Evolutionary conservation across 306 rosid species (phyloP), one percentile per base, ranked within the genome.

Genomic region (Urtica urens): DNA sequence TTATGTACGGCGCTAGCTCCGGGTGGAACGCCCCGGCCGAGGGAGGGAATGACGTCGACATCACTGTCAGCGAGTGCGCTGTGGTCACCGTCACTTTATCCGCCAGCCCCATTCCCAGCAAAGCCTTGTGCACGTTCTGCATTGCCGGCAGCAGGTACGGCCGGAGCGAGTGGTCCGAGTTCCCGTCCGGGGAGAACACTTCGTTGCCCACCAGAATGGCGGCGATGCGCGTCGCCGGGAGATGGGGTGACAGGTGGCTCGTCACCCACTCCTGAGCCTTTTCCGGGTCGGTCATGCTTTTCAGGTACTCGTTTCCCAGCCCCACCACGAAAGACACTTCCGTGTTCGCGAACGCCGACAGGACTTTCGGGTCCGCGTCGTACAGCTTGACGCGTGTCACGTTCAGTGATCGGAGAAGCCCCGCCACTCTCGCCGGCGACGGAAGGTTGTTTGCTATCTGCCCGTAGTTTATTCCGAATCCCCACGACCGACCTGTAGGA

Each of bases 321-420:
- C 88, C 94, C 46, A 87, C 50, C 18, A 78, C 68, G 59, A 87
- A 83, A 2, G 84, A 81, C 0, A 83, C 86, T 23, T 71, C 41
- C 12, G 93, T 62, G 22, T 72, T 31, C 6, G 96, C 52, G 67
- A 87, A 87, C 51, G 94, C 83, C 1, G 3, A 28, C 2, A 87
- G 83, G 23, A 87, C 96, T 41, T 78, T 76, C 6, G 96, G 93
- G 50, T 87, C 96, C 17, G 94, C 86, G 38, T 87, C 96, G 60
- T 87, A 87, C 55, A 87, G 81, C 60, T 87, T 87, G 27, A 87
- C 75, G 58, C 81, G 72, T 8, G 64, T 80, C 20, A 83, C 69
- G 43, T 78, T 87, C 33, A 83, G 67, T 6, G 83, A 66, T 29
- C 58, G 61, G 64, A 87, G 72, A 11, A 87, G 94, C 31, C 12